Evolutionary conservation across 768 basidiomycete species (phyloP), one percentile per base, ranked within the genome.

Genomic region (Hortiboletus flavorubellus): DNA sequence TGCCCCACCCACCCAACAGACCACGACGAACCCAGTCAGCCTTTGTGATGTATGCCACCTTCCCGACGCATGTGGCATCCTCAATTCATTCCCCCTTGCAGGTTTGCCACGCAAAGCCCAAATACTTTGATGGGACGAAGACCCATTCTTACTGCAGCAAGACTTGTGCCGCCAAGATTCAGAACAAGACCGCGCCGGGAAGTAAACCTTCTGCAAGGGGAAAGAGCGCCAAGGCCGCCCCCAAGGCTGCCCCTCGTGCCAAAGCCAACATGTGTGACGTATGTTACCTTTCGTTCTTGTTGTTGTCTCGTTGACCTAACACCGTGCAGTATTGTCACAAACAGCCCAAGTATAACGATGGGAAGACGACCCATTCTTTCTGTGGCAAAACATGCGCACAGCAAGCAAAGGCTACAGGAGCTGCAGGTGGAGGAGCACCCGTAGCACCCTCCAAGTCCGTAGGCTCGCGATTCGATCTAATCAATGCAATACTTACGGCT

Each of bases 321-420:
- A 21, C 41, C 18, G 26, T 41, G 15, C 60, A 86, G 85, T 78
- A 78, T 57, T 86, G 85, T 68, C 79, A 80, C 55, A 75, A 75
- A 55, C 78, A 82, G 39, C 83, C 85, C 39, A 86, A 84, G 60
- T 78, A 80, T 59, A 74, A 73, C 18, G 85, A 86, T 61, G 81
- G 82, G 15, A 77, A 75, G 9, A 78, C 77, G 49, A 79, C 76
- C 2, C 85, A 86, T 68, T 77, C 82, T 14, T 87, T 78, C 65
- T 87, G 85, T 61, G 72, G 83, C 63, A 86, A 82, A 62, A 77
- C 81, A 10, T 87, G 85, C 60, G 83, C 84, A 4, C 76, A 76
- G 61, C 78, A 74, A 49, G 75, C 79, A 5, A 69, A 64, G 59
- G 68, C 68, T 41, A 51, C 62, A 39, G 69, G 67, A 51, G 65